phyloP scores from a whole-genome alignment of 208 protist genomes.

The Leishmania gerbilli region DNA sequence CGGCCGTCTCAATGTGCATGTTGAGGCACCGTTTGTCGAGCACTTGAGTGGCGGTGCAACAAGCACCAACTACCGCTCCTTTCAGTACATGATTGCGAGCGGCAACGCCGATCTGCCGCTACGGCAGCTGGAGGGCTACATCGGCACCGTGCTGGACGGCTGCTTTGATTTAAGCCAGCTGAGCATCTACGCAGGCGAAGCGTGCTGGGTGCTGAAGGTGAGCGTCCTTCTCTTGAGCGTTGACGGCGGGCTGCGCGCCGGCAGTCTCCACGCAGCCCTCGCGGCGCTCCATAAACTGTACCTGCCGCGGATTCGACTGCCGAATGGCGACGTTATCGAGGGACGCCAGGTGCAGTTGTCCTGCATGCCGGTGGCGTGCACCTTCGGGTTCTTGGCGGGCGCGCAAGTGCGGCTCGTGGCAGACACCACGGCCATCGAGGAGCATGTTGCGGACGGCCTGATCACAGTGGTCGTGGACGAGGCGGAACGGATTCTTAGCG shows the following conservation, averaged over 20 bases:
- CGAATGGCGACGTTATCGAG: slow-evolving; percentile 71
- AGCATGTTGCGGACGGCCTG: slow-evolving; percentile 59
- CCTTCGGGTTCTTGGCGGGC: slow-evolving; percentile 36
- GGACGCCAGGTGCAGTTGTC: slow-evolving; percentile 38
- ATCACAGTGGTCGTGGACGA: slow-evolving; percentile 73
- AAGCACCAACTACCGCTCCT: slow-evolving; percentile 21
- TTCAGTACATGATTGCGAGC: slow-evolving; percentile 34
- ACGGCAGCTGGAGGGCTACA: slow-evolving; percentile 73
- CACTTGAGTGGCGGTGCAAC: slow-evolving; percentile 26
- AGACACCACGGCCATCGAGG: slow-evolving; percentile 84
- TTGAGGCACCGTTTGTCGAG: slow-evolving; percentile 69
- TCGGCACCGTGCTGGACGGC: slow-evolving; percentile 52
- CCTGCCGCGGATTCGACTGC: slow-evolving; percentile 71
- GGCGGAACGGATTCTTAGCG: slow-evolving; percentile 41
- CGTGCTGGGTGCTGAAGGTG: slow-evolving; percentile 85
- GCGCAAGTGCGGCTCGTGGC: slow-evolving; percentile 51
- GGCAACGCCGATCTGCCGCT: slow-evolving; percentile 55
- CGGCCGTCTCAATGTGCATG: slow-evolving; percentile 72
- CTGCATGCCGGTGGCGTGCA: slow-evolving; percentile 63
- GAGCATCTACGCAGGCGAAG: slow-evolving; percentile 62
- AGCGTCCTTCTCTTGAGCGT: slow-evolving; percentile 67
- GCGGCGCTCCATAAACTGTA: slow-evolving; percentile 61
- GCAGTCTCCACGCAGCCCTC: slow-evolving; percentile 64
- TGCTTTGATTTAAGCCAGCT: slow-evolving; percentile 66
- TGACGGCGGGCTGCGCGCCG: slow-evolving; percentile 74